phyloP scores from a whole-genome alignment of 352 stramenopile species.

The Phytophthora fragariaefolia region DNA sequence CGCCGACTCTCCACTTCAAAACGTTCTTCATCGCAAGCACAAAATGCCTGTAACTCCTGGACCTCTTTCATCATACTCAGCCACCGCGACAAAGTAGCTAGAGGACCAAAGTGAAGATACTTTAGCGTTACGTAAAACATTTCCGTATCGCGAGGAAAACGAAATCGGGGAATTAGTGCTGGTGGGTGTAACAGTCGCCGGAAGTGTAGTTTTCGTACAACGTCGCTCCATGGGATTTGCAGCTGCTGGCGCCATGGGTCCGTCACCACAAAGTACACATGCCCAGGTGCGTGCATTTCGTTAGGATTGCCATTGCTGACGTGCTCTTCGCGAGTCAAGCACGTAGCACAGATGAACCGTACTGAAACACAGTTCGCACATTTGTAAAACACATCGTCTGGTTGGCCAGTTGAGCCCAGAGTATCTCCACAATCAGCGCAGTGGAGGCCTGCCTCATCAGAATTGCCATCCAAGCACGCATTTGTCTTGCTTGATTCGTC shows the following conservation, averaged over 20 bases:
- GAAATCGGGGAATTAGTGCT: conserved; percentile 61
- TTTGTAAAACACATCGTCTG: conserved; percentile 58
- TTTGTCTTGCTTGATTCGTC: conserved; percentile 1
- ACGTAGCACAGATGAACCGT: conserved; percentile 57
- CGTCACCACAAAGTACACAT: conserved; percentile 72
- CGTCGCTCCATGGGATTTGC: conserved; percentile 19
- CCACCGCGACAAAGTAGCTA: conserved; percentile 62
- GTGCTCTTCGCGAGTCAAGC: conserved; percentile 59
- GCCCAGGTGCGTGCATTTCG: conserved; percentile 59
- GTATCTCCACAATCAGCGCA: conserved; percentile 44
- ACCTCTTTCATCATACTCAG: conserved; percentile 64
- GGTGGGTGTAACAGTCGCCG: conserved; percentile 54
- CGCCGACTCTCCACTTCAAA: conserved; percentile 46
- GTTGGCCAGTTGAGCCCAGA: conserved; percentile 22
- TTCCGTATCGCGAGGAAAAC: conserved; percentile 60
- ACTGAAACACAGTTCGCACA: conserved; percentile 66
- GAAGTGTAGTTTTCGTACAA: conserved; percentile 42
- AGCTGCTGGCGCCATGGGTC: conserved; percentile 50
- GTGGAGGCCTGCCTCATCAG: conserved; percentile 4
- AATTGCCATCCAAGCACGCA: conserved; percentile 11
- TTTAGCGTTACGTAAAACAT: conserved; percentile 73
- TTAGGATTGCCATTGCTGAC: conserved; percentile 51
- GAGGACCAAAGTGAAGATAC: conserved; percentile 66
- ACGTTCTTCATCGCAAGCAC: conserved; percentile 62
- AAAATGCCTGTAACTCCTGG: conserved; percentile 70